Base-by-base conservation (phyloP, 2,329 filamentous ascomycete genomes). In the Blastomyces gilchristii region DNA sequence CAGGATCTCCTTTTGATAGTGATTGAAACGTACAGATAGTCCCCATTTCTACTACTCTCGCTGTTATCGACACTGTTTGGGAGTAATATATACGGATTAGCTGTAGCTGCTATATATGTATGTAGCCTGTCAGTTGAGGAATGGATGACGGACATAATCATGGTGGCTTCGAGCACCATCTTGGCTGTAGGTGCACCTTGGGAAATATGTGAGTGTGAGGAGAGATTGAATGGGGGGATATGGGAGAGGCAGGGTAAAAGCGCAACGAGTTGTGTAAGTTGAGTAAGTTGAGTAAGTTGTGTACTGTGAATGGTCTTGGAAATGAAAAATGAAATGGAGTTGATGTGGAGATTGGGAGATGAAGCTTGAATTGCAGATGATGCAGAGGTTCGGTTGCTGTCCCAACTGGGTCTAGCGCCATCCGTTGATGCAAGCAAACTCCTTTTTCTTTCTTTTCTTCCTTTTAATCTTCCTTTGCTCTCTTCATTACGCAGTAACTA, bases 91-190 rank as follows among this genome's bases (percentile, higher is more conserved):
- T 28, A 9, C 63, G 61, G 49, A 68, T 72, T 67, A 71, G 70
- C 62, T 63, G 61, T n/a, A 60, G 60, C 52, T 57, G 34, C 34
- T n/a, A 9, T 2, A 18, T 28, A 16, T 9, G 22, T 52, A 28
- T 31, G 28, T 31, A 31, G 4, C 12, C 43, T 34, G 31, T 12
- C 12, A 58, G 59, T 50, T 43, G 41, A 28, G 39, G 22, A 59
- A 9, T 49, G 14, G 49, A 41, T 37, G 66, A 75, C 76, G 63
- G 67, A 79, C 83, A 97, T 87, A 78, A 99, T 90, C 92, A 99
- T 97, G 67, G 96, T 95, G 81, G 94, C 95, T 87, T 99, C 94
- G 79, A 99, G 87, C 79, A 88, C 90, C 94, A 99, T 99, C 74
- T 83, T 92, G 86, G 77, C 79, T 77, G 77, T 71, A 67, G 63